Conservation (phyloP, 2,329 filamentous ascomycete species). For the Scleromitrula shiraiana region DNA sequence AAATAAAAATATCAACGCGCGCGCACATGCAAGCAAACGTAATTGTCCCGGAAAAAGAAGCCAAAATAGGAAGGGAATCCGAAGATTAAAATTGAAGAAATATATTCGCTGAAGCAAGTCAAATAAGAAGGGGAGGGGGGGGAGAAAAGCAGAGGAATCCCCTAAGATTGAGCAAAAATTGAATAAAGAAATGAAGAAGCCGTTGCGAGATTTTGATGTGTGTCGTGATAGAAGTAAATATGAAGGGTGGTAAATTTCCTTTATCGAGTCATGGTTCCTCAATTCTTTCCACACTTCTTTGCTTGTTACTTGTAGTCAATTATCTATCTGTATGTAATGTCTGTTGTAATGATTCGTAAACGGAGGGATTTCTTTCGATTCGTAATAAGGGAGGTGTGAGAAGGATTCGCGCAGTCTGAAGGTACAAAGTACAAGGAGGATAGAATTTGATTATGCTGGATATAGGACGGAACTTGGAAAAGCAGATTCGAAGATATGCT, state of each 20-base stretch:
- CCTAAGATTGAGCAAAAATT: no score
- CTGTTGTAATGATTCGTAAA: no score
- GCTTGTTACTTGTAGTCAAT: neutral
- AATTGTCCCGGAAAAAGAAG: constrained; percentile 5
- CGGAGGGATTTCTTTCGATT: constrained; percentile 1
- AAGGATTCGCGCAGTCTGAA: neutral
- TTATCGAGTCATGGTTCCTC: no score
- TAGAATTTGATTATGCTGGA: neutral
- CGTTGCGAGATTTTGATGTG: neutral
- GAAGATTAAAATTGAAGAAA: neutral
- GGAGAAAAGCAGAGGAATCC: no score
- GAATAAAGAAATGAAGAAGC: neutral
- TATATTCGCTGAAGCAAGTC: neutral
- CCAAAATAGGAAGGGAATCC: neutral
- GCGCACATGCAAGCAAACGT: neutral
- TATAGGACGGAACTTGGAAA: no score
- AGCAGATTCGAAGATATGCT: no score
- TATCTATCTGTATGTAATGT: neutral
- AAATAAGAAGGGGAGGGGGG: neutral
- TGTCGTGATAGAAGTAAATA: no score
- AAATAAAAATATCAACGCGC: neutral
- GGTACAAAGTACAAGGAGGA: neutral
- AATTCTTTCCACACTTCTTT: no score
- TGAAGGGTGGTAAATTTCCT: no score
- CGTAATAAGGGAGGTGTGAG: neutral